These are phyloP conservation scores for Laetiporus sulphureus DNA, from an alignment of 1,284 basidiomycete genomes.

Conservation along the genomic window DNA sequence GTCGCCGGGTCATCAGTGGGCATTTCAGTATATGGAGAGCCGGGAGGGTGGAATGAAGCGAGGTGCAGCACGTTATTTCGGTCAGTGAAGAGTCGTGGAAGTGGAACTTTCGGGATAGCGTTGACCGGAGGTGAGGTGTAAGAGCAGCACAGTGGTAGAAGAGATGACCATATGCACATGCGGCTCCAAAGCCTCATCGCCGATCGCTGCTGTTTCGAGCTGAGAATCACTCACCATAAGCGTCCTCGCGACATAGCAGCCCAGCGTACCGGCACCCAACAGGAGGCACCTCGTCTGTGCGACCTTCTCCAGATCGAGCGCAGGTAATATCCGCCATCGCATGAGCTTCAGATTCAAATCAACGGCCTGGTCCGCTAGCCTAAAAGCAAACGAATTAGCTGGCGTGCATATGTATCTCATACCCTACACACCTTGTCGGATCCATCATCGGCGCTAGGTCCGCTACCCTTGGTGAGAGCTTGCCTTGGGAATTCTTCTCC, in stretches of 20 bases:
- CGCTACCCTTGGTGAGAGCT: constrained; percentile 82
- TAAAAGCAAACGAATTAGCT: constrained; percentile 23
- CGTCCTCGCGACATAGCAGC: constrained; percentile 90
- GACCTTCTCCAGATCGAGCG: constrained; percentile 85
- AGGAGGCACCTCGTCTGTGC: constrained; percentile 77
- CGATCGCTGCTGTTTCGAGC: too few species aligned
- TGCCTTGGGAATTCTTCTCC: constrained; percentile 87
- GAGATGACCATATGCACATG: too few species aligned
- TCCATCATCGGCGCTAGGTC: constrained; percentile 97
- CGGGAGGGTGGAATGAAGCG: too few species aligned
- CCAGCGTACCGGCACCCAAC: constrained; percentile 92
- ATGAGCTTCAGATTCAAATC: constrained; percentile 97
- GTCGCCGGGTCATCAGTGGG: too few species aligned
- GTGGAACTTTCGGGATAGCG: too few species aligned
- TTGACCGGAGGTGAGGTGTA: too few species aligned
- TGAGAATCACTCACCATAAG: constrained; percentile 60
- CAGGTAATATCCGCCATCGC: constrained; percentile 94
- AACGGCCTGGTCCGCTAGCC: constrained; percentile 92
- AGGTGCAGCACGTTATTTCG: too few species aligned
- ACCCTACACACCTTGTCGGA: constrained; percentile 51
- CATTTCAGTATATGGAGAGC: too few species aligned
- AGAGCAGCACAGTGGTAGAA: too few species aligned
- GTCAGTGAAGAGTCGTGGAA: too few species aligned
- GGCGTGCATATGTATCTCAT: too few species aligned
- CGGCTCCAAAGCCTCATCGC: too few species aligned